Evolutionary conservation across 2,329 filamentous ascomycete genomes (phyloP).

Genomic region (Ceratocystis alfenasii): DNA sequence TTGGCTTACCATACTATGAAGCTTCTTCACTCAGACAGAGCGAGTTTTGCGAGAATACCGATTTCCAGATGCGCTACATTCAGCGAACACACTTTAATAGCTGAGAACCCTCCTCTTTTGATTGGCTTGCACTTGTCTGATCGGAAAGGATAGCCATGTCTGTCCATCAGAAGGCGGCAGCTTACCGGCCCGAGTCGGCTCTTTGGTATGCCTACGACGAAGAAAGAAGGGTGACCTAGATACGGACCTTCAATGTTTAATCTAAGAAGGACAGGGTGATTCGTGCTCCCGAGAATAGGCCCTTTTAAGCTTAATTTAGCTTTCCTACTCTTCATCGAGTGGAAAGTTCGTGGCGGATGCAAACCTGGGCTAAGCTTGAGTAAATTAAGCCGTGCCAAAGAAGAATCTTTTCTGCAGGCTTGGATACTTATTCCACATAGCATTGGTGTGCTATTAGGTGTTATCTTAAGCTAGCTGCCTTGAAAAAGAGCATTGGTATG

Average conservation of each 20-base stretch:
- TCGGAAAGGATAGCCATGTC: slow-evolving; percentile 15
- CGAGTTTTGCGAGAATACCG: background rate
- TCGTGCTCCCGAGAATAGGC: no score
- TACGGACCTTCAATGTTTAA: no score
- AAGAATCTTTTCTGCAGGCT: background rate
- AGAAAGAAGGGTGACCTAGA: no score
- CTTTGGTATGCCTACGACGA: no score
- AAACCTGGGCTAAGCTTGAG: no score
- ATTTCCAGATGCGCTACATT: slow-evolving; percentile 6
- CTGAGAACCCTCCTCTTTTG: background rate
- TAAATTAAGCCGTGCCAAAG: no score
- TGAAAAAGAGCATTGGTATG: background rate
- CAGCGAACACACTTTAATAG: slow-evolving; percentile 11
- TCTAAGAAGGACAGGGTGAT: no score
- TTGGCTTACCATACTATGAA: background rate
- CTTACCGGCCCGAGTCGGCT: no score
- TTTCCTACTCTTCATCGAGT: no score
- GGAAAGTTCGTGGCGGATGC: no score
- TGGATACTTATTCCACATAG: background rate
- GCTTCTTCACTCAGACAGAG: background rate
- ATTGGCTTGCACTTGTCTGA: background rate
- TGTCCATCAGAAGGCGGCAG: background rate
- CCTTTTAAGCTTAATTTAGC: no score
- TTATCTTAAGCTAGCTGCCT: background rate
- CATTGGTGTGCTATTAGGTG: background rate